These are phyloP conservation scores for Arachnomyces sp. DNA, from an alignment of 2,329 filamentous ascomycete species.

Conservation along the genomic window DNA sequence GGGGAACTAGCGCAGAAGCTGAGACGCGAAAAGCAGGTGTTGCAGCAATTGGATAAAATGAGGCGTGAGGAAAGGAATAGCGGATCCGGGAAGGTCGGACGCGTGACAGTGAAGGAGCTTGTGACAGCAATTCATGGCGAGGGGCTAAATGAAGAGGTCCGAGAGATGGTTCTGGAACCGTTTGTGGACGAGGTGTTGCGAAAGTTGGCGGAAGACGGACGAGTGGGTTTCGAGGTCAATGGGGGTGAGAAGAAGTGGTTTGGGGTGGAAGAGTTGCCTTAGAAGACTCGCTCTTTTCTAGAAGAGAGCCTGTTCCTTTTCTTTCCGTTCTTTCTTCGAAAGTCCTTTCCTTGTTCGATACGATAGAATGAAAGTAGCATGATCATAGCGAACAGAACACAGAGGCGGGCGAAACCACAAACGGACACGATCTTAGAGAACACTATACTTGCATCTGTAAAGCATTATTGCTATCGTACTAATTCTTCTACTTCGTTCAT, in stretches of 20 bases:
- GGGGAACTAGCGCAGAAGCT: slow-evolving; percentile 31
- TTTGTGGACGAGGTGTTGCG: slow-evolving; percentile 37
- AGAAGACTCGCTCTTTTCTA: too few relatives aligned
- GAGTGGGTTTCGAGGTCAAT: slow-evolving; percentile 35
- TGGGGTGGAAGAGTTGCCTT: slow-evolving; percentile 9
- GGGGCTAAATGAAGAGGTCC: slow-evolving; percentile 24
- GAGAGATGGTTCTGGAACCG: slow-evolving; percentile 35
- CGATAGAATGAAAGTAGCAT: too few relatives aligned
- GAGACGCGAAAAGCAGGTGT: slow-evolving; percentile 35
- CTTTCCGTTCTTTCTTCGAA: too few relatives aligned
- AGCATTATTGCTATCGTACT: too few relatives aligned
- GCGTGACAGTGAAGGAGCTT: slow-evolving; percentile 36
- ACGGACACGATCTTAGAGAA: too few relatives aligned
- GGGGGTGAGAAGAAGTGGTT: slow-evolving; percentile 35
- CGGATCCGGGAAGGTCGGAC: slow-evolving; percentile 19
- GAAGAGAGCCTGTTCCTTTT: too few relatives aligned
- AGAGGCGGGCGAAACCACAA: too few relatives aligned
- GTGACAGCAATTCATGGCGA: slow-evolving; percentile 39
- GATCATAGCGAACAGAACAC: too few relatives aligned
- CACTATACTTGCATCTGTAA: too few relatives aligned
- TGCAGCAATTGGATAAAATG: slow-evolving; percentile 24
- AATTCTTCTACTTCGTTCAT: too few relatives aligned
- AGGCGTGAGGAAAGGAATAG: slow-evolving; percentile 5
- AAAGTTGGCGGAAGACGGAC: slow-evolving; percentile 39
- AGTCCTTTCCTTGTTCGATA: too few relatives aligned